Conservation (phyloP, 768 basidiomycete species). For the Termitomyces sp. region DNA sequence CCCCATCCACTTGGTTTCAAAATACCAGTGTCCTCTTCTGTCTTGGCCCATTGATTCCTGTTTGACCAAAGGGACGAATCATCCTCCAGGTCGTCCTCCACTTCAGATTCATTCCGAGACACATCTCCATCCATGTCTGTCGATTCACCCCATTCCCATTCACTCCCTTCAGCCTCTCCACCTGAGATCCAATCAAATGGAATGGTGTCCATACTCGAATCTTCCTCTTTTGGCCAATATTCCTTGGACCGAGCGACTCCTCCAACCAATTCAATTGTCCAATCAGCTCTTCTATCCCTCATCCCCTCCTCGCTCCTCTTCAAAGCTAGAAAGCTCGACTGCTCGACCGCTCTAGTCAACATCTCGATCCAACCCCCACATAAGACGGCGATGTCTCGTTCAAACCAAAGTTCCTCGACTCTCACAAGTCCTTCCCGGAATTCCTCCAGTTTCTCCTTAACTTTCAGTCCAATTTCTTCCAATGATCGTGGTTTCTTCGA, state of each 20-base stretch:
- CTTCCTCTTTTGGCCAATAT: conserved; percentile 29
- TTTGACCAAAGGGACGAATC: conserved; percentile 19
- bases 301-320: conserved; percentile 33
- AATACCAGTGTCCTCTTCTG: conserved; percentile 1
- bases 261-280: conserved; percentile 46
- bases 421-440: conserved; percentile 47
- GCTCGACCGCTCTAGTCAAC: conserved; percentile 45
- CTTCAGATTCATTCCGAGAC: conserved; percentile 38
- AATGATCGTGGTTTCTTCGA: conserved; percentile 41
- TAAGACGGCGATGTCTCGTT: conserved; percentile 38
- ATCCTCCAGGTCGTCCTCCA: conserved; percentile 27
- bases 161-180: conserved; percentile 25
- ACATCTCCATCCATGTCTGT: conserved; percentile 40
- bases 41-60: conserved; percentile 9
- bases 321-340: conserved; percentile 35
- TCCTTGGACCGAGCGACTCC: conserved; percentile 26
- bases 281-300: conserved; percentile 29
- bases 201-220: conserved; percentile 36
- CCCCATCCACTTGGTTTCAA: conserved; percentile 1
- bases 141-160: conserved; percentile 27
- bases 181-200: conserved; percentile 45
- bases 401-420: conserved; percentile 51
- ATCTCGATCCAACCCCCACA: conserved; percentile 66
- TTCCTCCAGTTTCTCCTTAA: conserved; percentile 54
- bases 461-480: conserved; percentile 43